These are phyloP conservation scores for Mycena sanguinolenta DNA, from an alignment of 768 basidiomycete genomes.

Conservation along the genomic window DNA sequence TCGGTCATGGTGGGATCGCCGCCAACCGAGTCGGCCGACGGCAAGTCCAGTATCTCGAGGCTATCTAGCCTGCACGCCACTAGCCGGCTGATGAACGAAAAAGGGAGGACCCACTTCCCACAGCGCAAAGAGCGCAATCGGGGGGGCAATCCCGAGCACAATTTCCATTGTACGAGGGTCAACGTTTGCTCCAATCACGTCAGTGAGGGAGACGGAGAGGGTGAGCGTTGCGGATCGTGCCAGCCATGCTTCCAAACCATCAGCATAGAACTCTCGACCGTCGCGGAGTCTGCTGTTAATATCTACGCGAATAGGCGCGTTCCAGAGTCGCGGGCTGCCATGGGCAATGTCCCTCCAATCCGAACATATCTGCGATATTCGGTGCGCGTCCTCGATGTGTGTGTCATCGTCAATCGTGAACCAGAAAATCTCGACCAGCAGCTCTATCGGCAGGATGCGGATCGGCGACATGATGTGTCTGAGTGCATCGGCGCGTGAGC, in stretches of 20 bases:
- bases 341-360: neutral
- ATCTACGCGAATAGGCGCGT: neutral
- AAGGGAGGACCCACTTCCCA: neutral
- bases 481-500: too few relatives aligned
- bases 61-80: neutral
- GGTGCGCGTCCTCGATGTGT: neutral
- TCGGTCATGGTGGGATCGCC: too few relatives aligned
- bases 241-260: neutral
- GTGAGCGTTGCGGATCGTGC: neutral
- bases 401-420: neutral
- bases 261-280: neutral
- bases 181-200: neutral
- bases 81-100: neutral
- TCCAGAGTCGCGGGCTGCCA: conserved; percentile 5
- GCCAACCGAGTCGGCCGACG: too few relatives aligned
- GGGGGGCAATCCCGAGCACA: neutral
- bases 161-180: neutral
- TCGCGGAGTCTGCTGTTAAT: neutral
- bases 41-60: too few relatives aligned
- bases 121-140: neutral
- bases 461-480: too few relatives aligned
- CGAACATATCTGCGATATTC: neutral
- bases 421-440: neutral
- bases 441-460: neutral
- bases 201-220: neutral